These are phyloP conservation scores for Kodamaea restingae DNA, from an alignment of 805 yeast species.

Conservation along the genomic window DNA sequence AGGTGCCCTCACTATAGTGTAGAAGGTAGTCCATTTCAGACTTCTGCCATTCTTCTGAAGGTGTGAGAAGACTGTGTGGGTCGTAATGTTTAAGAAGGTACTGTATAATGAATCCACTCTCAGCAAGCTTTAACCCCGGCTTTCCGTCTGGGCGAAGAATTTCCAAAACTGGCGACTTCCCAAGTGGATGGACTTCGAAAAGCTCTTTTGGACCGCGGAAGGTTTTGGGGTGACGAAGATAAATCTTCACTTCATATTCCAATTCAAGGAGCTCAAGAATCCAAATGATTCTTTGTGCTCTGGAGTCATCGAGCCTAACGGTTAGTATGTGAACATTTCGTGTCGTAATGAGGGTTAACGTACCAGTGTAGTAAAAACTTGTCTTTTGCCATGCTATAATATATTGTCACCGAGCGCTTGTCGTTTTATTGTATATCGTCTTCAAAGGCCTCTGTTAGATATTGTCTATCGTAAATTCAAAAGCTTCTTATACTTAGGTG, in stretches of 20 bases:
- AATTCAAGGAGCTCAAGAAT: constrained; percentile 56
- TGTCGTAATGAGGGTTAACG: constrained; percentile 7
- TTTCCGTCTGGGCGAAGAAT: constrained; percentile 25
- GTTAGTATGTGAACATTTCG: not conserved
- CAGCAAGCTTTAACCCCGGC: constrained; percentile 31
- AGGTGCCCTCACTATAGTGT: constrained; percentile 59
- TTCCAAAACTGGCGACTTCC: constrained; percentile 60
- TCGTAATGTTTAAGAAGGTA: constrained; percentile 36
- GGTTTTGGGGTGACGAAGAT: constrained; percentile 45
- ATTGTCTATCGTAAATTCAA: too few relatives aligned
- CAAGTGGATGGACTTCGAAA: constrained; percentile 54
- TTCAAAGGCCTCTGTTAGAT: too few relatives aligned
- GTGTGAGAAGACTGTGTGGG: constrained; percentile 22
- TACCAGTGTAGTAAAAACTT: constrained; percentile 27
- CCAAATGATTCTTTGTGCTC: constrained; percentile 63
- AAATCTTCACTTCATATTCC: constrained; percentile 51
- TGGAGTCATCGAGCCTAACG: constrained; percentile 46
- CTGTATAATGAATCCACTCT: constrained; percentile 38
- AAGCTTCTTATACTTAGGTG: too few relatives aligned
- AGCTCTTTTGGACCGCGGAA: constrained; percentile 42
- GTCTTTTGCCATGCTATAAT: constrained; percentile 13
- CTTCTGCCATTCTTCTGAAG: constrained; percentile 21
- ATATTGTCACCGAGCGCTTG: too few relatives aligned
- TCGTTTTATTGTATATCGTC: too few relatives aligned
- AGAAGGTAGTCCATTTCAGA: constrained; percentile 48